A percentile compares a stretch with the other conserved stretches of the same genome.
These are phyloP conservation scores for Daedalea quercina DNA, from an alignment of 768 basidiomycete species.

Conservation along the genomic window DNA sequence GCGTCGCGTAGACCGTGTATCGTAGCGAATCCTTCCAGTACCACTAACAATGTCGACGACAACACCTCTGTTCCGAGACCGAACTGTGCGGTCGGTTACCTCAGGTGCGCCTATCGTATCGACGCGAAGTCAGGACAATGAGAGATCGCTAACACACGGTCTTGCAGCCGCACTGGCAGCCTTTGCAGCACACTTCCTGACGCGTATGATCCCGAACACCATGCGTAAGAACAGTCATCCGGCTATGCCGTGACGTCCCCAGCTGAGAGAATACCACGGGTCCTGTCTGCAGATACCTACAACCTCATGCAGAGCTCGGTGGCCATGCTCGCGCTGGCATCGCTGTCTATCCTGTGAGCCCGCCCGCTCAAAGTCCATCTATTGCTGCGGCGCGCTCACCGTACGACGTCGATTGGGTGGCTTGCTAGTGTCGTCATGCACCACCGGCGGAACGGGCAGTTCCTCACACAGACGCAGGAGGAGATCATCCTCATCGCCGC, in stretches of 20 bases:
- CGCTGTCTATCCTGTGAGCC: slow-evolving; percentile 59
- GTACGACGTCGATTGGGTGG: neutral
- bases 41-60: neutral
- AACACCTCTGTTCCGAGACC: slow-evolving; percentile 14
- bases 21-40: neutral
- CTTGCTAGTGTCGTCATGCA: slow-evolving; percentile 56
- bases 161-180: slow-evolving; percentile 14
- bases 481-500: slow-evolving; percentile 67
- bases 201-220: slow-evolving; percentile 12
- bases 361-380: neutral
- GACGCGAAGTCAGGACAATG: neutral
- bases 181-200: slow-evolving; percentile 14
- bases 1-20: neutral
- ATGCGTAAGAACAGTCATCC: slow-evolving; percentile 10
- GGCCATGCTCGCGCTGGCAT: slow-evolving; percentile 59
- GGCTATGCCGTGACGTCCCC: neutral
- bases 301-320: slow-evolving; percentile 58
- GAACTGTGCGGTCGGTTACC: slow-evolving; percentile 10
- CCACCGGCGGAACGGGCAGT: slow-evolving; percentile 50
- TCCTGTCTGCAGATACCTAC: slow-evolving; percentile 18
- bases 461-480: slow-evolving; percentile 66
- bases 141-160: neutral
- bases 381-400: neutral
- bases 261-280: neutral
- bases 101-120: slow-evolving; percentile 8